Evolutionary conservation across 495 filamentous ascomycete species (phyloP).

Genomic region (Endocarpon pusillum): DNA sequence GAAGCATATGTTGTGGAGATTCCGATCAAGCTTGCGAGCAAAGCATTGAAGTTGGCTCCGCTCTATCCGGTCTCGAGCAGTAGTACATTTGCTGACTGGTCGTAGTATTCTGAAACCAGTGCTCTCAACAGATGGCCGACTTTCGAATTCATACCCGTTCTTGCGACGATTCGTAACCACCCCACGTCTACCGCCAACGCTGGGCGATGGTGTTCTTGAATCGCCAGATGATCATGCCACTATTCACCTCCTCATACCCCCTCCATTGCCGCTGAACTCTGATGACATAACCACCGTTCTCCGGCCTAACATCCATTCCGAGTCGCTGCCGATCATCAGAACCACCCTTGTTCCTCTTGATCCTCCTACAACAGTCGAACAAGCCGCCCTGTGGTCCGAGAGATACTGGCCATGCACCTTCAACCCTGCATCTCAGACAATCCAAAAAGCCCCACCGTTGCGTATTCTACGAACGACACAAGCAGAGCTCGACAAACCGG

Average conservation of each 20-base stretch:
- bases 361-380: constrained; percentile 53
- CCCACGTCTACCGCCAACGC: constrained; percentile 8
- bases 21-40: background rate
- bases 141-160: constrained; percentile 20
- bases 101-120: background rate
- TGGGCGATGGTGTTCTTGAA: constrained; percentile 3
- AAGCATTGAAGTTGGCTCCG: constrained; percentile 21
- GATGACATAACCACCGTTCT: constrained; percentile 23
- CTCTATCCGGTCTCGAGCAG: constrained; percentile 10
- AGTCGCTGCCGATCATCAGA: constrained; percentile 25
- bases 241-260: constrained; percentile 27
- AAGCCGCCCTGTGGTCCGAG: constrained; percentile 60
- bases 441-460: constrained; percentile 27
- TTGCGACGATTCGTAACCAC: constrained; percentile 11
- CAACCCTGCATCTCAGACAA: constrained; percentile 65
- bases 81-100: background rate
- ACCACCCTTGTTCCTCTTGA: constrained; percentile 51
- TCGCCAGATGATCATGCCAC: constrained; percentile 5
- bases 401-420: constrained; percentile 80
- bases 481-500: background rate
- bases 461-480: constrained; percentile 2
- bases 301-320: constrained; percentile 12
- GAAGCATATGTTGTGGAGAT: constrained; percentile 19
- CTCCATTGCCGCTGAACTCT: constrained; percentile 22
- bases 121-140: constrained; percentile 5